Conservation (phyloP, 352 stramenopile species). For the Phytophthora niederhauseri region DNA sequence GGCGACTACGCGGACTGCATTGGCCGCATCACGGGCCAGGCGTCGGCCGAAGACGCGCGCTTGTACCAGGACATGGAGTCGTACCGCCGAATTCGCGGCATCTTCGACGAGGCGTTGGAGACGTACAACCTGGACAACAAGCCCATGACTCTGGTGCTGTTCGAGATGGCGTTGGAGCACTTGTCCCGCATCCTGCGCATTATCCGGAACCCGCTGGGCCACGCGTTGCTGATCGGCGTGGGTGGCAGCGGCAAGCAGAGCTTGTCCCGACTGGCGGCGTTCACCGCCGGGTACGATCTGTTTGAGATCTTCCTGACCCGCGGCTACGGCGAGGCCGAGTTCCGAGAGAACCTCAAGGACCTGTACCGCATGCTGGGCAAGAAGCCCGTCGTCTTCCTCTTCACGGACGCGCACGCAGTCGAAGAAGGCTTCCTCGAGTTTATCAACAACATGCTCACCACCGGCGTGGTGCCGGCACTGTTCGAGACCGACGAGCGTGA, state of each 20-base stretch:
- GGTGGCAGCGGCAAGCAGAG: constrained; percentile 96
- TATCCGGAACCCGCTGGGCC: constrained; percentile 91
- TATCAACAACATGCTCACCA: constrained; percentile 98
- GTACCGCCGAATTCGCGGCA: constrained; percentile 89
- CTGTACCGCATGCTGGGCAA: constrained; percentile 91
- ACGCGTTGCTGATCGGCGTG: constrained; percentile 94
- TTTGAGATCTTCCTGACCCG: constrained; percentile 96
- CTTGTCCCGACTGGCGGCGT: constrained; percentile 91
- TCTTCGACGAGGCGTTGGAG: constrained; percentile 95
- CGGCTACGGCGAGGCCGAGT: constrained; percentile 94
- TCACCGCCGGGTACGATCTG: constrained; percentile 93
- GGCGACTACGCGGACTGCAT: constrained; percentile 93
- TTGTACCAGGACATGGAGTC: constrained; percentile 95
- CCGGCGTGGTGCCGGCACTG: constrained; percentile 93
- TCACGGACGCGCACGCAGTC: constrained; percentile 96
- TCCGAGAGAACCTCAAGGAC: constrained; percentile 95
- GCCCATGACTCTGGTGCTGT: constrained; percentile 95
- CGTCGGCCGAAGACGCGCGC: constrained; percentile 74
- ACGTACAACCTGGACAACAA: constrained; percentile 96
- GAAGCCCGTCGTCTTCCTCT: constrained; percentile 94
- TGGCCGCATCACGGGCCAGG: constrained; percentile 65
- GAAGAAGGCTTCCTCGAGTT: constrained; percentile 97
- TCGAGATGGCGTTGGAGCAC: constrained; percentile 96
- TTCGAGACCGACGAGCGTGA: constrained; percentile 95
- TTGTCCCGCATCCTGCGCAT: constrained; percentile 93